These are phyloP conservation scores for Podila horticola DNA, from an alignment of 192 early-diverging fungal genomes.

Conservation along the genomic window DNA sequence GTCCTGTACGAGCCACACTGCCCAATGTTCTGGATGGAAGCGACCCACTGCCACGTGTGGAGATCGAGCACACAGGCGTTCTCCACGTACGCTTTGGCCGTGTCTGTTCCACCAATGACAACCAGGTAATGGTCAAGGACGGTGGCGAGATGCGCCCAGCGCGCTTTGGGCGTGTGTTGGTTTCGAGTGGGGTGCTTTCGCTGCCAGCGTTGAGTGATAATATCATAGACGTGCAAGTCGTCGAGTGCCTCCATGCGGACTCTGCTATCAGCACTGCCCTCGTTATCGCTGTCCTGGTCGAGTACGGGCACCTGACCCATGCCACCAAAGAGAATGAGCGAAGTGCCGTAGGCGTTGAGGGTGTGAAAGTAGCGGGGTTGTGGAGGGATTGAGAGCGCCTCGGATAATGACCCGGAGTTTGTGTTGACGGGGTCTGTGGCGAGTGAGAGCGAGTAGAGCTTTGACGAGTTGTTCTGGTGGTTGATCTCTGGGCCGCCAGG, in stretches of 20 bases:
- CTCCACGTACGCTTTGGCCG: conserved; percentile 36
- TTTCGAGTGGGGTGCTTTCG: conserved; percentile 33
- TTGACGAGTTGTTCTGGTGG: conserved; percentile 5
- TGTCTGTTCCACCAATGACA: conserved; percentile 48
- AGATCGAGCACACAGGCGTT: conserved; percentile 47
- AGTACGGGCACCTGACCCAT: conserved; percentile 13
- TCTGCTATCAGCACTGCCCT: background rate
- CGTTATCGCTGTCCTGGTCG: conserved; percentile 41
- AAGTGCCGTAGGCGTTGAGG: conserved; percentile 41
- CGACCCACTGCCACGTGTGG: conserved; percentile 51
- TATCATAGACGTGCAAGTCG: conserved; percentile 42
- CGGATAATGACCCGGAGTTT: conserved; percentile 40
- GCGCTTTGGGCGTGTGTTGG: conserved; percentile 35
- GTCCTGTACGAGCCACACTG: conserved; percentile 50
- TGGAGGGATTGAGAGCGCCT: conserved; percentile 30
- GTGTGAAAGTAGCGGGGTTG: conserved; percentile 45
- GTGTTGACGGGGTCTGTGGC: conserved; percentile 43
- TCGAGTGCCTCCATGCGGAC: conserved; percentile 29
- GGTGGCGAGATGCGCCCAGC: conserved; percentile 47
- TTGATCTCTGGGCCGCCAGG: background rate
- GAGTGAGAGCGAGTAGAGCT: conserved; percentile 44
- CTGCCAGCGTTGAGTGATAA: conserved; percentile 41
- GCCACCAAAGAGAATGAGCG: conserved; percentile 46
- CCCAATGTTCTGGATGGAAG: conserved; percentile 36
- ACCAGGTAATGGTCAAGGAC: conserved; percentile 36